Base-by-base conservation (phyloP, 2,329 filamentous ascomycete species). In the Colletotrichum tropicicola region DNA sequence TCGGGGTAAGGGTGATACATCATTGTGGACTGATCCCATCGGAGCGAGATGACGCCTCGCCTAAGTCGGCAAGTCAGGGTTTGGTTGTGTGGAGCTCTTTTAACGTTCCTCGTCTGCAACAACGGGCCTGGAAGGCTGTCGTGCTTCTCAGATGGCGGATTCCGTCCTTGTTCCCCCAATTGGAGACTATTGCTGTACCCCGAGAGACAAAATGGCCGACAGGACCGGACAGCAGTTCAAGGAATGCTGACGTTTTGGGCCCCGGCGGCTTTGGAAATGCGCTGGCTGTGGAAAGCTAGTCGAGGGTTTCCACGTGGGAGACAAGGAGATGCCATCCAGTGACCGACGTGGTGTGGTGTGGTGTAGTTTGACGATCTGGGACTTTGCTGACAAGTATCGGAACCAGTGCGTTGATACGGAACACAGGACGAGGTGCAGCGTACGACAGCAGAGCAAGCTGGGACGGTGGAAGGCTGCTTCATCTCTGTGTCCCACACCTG, bases 41-140 rank as follows among this genome's bases (percentile, higher is more conserved):
- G 67, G 67, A 63, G 59, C 63, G 51, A 68, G 41, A 67, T 67
- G 65, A 68, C 56, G 60, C 67, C 60, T 67, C 55, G 54, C 54
- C 60, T 51, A 49, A 55, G 49, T 59, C 65, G 55, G 65, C 65
- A 67, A 67, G 60, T 59, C 43, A 65, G 65, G 41, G 65, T 28
- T 21, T 39, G 60, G 48, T 17, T 19, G 19, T 44, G 59, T 66
- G 64, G 64, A 30, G 51, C 59, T 45, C 37, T n/a, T 52, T 51
- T n/a, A 57, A 64, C 52, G 63, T 43, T 64, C 32, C 45, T 35
- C n/a, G 53, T 21, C 52, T 44, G n/a, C n/a, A n/a, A n/a, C n/a
- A n/a, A n/a, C n/a, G n/a, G n/a, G n/a, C n/a, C n/a, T n/a, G 15
- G 19, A 39, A 23, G 32, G 52, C 39, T 21, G 39, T 44, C 35